A percentile compares a stretch with the other conserved stretches of the same genome.
Evolutionary conservation across 1,284 basidiomycete genomes (phyloP).

Genomic region (Marasmius sp.): DNA sequence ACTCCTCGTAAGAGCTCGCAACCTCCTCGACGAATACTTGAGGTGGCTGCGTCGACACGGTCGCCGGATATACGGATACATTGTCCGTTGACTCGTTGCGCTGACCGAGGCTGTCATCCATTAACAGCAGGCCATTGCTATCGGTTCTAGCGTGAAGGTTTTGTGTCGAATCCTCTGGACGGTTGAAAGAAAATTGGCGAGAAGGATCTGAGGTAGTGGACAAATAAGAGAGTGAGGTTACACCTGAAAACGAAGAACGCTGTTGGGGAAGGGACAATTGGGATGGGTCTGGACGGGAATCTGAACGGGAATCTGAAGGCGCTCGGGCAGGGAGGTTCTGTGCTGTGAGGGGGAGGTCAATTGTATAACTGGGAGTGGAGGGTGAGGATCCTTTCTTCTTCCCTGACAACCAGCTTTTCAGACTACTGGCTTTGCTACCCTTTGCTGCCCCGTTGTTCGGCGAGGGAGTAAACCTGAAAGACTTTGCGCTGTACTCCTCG

Average conservation of each 20-base stretch:
- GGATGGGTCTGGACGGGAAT: not conserved
- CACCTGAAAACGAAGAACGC: constrained; percentile 19
- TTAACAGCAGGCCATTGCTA: constrained; percentile 22
- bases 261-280: not conserved
- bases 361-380: constrained; percentile 33
- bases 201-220: constrained; percentile 20
- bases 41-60: not conserved
- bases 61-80: not conserved
- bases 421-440: constrained; percentile 22
- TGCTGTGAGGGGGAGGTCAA: constrained; percentile 28
- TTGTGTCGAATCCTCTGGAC: constrained; percentile 5
- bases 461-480: not conserved
- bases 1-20: constrained; percentile 1
- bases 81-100: not conserved
- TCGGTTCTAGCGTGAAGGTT: constrained; percentile 21
- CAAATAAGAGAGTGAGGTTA: constrained; percentile 32
- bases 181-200: constrained; percentile 16
- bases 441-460: constrained; percentile 20
- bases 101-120: constrained; percentile 6
- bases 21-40: constrained; percentile 3
- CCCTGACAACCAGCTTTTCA: constrained; percentile 16
- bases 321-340: constrained; percentile 6
- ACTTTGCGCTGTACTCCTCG: constrained; percentile 11
- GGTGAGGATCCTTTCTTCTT: constrained; percentile 22
- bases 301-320: not conserved